These are phyloP conservation scores for Candida wancherniae DNA, from an alignment of 805 yeast genomes.

Conservation along the genomic window DNA sequence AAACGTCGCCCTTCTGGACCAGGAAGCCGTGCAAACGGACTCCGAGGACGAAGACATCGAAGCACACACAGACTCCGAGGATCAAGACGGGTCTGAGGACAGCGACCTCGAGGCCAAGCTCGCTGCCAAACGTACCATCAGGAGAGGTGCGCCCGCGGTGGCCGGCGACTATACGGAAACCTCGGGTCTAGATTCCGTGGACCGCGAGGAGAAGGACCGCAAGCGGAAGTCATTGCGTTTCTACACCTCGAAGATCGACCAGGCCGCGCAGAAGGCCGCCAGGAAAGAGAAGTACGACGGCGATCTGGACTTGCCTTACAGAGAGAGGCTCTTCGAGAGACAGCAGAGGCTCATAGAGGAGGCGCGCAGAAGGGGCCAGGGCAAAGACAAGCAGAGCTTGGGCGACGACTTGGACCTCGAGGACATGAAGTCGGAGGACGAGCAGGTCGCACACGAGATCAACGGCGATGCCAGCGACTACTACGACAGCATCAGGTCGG, in stretches of 20 bases:
- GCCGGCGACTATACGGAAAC: slow-evolving; percentile 63
- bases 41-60: slow-evolving; percentile 18
- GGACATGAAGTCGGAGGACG: slow-evolving; percentile 48
- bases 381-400: slow-evolving; percentile 41
- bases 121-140: slow-evolving; percentile 49
- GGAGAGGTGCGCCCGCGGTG: slow-evolving; percentile 16
- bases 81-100: slow-evolving; percentile 12
- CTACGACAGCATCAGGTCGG: slow-evolving; percentile 50
- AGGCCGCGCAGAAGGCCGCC: slow-evolving; percentile 57
- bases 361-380: slow-evolving; percentile 76
- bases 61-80: slow-evolving; percentile 11
- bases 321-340: slow-evolving; percentile 84
- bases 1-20: slow-evolving; percentile 12
- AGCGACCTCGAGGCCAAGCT: slow-evolving; percentile 43
- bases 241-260: slow-evolving; percentile 95
- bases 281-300: slow-evolving; percentile 58
- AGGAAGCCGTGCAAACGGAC: slow-evolving; percentile 13
- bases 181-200: slow-evolving; percentile 66
- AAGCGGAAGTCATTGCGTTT: slow-evolving; percentile 82
- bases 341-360: slow-evolving; percentile 83
- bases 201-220: slow-evolving; percentile 76
- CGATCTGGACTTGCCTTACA: slow-evolving; percentile 87
- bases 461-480: slow-evolving; percentile 49
- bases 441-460: slow-evolving; percentile 35
- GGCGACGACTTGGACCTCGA: slow-evolving; percentile 55